Evolutionary conservation across 306 rosid species (phyloP), one percentile per base, ranked within the genome.

Genomic region (Rosa chinensis): DNA sequence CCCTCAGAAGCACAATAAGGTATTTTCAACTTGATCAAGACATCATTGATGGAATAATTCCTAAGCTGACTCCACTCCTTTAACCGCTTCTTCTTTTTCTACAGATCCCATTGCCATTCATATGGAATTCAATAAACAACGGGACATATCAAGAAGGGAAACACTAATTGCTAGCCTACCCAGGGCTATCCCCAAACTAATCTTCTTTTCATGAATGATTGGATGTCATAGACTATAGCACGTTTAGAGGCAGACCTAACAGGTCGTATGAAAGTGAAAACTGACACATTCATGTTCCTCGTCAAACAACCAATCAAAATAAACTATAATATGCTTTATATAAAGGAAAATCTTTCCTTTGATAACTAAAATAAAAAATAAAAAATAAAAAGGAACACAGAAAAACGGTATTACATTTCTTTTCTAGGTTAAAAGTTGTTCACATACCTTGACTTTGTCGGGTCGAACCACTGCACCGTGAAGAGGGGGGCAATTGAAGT

Each of bases 401-500:
- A 7, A 23, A 28, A 28, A 28, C 43, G 48, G 5, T 2, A 5
- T 1, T 2, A 45, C n/a, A 62, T 28, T 13, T 56, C 11, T 49
- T 20, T 18, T 50, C 70, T 4, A 48, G 49, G 55, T n/a, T 53
- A 70, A 21, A 47, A 40, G 44, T 67, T 61, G 84, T 28, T 28
- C 2, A 28, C 90, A 58, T 74, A 94, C 96, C 97, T 94, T 92
- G 70, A 94, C 92, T 94, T 94, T 94, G 66, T 88, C 98, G n/a
- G 97, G 93, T 85, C 94, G 87, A 78, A 94, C 88, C 81, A 94
- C 87, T 80, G 89, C 94, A 52, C 98, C 97, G 42, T 90, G 98
- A 79, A 86, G 89, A 10, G 92, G 90, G 67, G 91, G 94, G 80
- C 98, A 92, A 71, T 83, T 83, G 64, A 94, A 94, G 87, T 92